phyloP scores from a whole-genome alignment of 495 filamentous ascomycete genomes.

The Tuber calosporum region DNA sequence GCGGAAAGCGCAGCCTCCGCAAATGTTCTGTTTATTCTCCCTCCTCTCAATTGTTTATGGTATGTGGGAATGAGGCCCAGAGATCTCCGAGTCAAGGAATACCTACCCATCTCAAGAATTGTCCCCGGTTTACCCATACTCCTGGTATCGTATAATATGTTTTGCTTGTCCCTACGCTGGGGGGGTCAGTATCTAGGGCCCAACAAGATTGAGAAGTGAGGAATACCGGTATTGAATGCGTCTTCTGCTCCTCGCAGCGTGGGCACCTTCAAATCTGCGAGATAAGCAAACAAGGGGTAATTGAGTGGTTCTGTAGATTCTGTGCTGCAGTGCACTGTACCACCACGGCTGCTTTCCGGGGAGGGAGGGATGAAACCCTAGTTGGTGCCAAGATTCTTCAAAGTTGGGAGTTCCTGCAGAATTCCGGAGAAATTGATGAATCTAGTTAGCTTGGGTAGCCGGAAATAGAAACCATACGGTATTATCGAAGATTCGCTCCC shows the following conservation, averaged over 20 bases:
- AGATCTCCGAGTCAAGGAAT: not conserved
- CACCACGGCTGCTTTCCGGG: not conserved
- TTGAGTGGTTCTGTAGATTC: no score
- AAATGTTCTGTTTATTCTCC: not conserved
- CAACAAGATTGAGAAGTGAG: not conserved
- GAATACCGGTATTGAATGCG: not conserved
- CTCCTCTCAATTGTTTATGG: not conserved
- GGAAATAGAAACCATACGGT: no score
- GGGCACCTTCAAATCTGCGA: no score
- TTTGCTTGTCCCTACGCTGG: not conserved
- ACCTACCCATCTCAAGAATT: not conserved
- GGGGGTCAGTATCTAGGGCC: not conserved
- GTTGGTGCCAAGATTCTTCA: not conserved
- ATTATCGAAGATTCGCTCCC: not conserved
- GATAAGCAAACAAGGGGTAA: no score
- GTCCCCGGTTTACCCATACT: not conserved
- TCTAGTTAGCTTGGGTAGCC: not conserved
- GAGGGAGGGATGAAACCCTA: not conserved
- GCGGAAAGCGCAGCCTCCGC: not conserved
- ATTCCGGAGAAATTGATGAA: not conserved
- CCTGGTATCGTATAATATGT: not conserved
- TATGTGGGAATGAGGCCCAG: not conserved
- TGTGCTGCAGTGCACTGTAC: no score
- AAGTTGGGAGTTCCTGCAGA: not conserved
- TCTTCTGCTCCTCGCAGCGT: no score